Percentiles rank a stretch among this genome's conserved stretches.
These are phyloP conservation scores for Apiospora kogelbergensis DNA, from an alignment of 2,329 filamentous ascomycete genomes.

Conservation along the genomic window DNA sequence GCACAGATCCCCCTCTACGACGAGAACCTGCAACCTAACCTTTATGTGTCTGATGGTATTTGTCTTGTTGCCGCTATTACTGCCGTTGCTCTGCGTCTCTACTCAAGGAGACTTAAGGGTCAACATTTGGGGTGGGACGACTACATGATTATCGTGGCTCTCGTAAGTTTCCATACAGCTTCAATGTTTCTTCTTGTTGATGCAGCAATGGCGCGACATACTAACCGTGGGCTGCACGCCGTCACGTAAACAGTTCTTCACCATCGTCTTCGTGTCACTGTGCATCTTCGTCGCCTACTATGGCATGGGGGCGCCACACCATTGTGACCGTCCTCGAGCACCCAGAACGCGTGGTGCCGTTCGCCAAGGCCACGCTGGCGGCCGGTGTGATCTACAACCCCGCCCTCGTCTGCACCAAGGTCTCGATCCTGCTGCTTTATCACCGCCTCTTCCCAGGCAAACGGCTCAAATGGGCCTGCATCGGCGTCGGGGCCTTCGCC, in stretches of 20 bases:
- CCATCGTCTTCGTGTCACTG: not conserved
- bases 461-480: not conserved
- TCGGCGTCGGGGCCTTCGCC: not conserved
- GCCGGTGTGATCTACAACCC: not conserved
- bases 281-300: conserved; percentile 6
- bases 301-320: conserved; percentile 3
- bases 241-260: not conserved
- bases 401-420: not conserved
- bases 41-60: not conserved
- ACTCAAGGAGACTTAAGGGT: conserved; percentile 42
- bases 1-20: conserved; percentile 47
- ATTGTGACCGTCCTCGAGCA: conserved; percentile 1
- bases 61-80: not conserved
- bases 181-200: not conserved
- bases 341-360: not conserved
- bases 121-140: conserved; percentile 4
- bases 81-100: conserved; percentile 34
- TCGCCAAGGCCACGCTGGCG: not conserved
- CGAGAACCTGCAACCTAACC: conserved; percentile 3
- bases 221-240: not conserved
- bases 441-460: not conserved
- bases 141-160: not conserved
- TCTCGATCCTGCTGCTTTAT: not conserved
- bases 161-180: not conserved
- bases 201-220: too few relatives aligned